Evolutionary conservation across 2,329 filamentous ascomycete genomes (phyloP).

Genomic region (Colletotrichum lupini): DNA sequence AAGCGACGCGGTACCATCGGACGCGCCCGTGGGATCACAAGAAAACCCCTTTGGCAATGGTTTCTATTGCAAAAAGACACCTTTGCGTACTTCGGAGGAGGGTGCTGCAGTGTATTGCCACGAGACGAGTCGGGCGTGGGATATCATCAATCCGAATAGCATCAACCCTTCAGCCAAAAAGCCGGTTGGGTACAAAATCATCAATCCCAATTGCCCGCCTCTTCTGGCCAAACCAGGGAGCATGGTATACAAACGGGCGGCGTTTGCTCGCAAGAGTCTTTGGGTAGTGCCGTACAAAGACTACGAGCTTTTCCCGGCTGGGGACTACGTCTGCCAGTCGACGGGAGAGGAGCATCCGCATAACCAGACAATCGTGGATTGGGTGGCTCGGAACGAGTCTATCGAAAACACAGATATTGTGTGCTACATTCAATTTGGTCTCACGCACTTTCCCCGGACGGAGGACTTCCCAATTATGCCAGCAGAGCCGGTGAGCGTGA

Average conservation of each 20-base stretch:
- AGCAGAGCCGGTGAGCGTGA: slow-evolving; percentile 62
- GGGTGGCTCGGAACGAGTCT: slow-evolving; percentile 49
- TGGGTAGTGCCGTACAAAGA: slow-evolving; percentile 10
- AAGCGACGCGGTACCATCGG: slow-evolving; percentile 72
- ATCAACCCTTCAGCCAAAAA: slow-evolving; percentile 60
- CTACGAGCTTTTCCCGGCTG: slow-evolving; percentile 11
- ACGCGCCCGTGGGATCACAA: slow-evolving; percentile 71
- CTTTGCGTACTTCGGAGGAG: slow-evolving; percentile 39
- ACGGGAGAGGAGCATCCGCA: slow-evolving; percentile 48
- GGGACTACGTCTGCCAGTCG: slow-evolving; percentile 13
- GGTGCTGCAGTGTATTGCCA: slow-evolving; percentile 38
- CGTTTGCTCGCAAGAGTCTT: slow-evolving; percentile 16
- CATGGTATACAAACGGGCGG: slow-evolving; percentile 18
- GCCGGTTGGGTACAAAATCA: slow-evolving; percentile 32
- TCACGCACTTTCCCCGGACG: slow-evolving; percentile 65
- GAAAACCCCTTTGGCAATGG: slow-evolving; percentile 82
- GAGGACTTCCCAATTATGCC: slow-evolving; percentile 72
- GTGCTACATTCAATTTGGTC: slow-evolving; percentile 64
- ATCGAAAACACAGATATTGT: slow-evolving; percentile 68
- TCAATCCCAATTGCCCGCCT: slow-evolving; percentile 12
- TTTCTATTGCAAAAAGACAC: slow-evolving; percentile 60
- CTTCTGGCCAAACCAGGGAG: slow-evolving; percentile 22
- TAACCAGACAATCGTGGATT: slow-evolving; percentile 54
- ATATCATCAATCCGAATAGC: slow-evolving; percentile 61
- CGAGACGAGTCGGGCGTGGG: slow-evolving; percentile 33